Evolutionary conservation across 345 rosid genomes (phyloP), one percentile per base, ranked within the genome.

Genomic region (Salix exigua): DNA sequence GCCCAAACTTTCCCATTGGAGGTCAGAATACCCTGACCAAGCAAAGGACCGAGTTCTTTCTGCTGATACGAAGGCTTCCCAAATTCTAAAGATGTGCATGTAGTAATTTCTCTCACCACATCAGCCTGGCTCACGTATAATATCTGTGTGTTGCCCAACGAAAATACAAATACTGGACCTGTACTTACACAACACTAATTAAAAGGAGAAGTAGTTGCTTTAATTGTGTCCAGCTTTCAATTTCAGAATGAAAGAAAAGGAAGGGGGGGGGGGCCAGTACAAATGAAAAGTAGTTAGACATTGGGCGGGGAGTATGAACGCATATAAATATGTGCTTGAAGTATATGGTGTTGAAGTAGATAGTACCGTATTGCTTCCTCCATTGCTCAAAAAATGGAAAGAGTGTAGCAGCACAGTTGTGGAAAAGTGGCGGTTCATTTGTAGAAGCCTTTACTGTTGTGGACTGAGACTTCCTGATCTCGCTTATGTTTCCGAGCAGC

Each of bases 11-110:
- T 30, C 10, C 89, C 89, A 80, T 86, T 88, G 2, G 91, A 85
- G 42, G 91, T 82, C 14, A 88, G 70, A 76, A 88, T 79, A n/a
- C 91, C 91, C 7, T 81, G 85, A 17, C 91, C 89, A 62, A 88
- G 83, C 75, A 88, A 72, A 53, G 91, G 64, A 60, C 89, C 91
- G 6, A 76, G 60, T 40, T 85, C 88, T 61, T 78, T 80, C 4
- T 83, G 87, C 63, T 82, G 89, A 55, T 85, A 83, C 4, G 86
- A 74, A 19, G 88, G 88, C 79, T 88, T 88, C 37, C 89, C 91
- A 44, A 88, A 61, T 66, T 79, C 88, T 67, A 86, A 77, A 33
- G 86, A 80, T 51, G 85, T 82, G 74, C 87, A 84, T 5, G 86
- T 84, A 11, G 76, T 76, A 26, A 84, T 81, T 79, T 85, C 85